phyloP scores from a whole-genome alignment of 1,139 yeast genomes.

The Pichia sp. region DNA sequence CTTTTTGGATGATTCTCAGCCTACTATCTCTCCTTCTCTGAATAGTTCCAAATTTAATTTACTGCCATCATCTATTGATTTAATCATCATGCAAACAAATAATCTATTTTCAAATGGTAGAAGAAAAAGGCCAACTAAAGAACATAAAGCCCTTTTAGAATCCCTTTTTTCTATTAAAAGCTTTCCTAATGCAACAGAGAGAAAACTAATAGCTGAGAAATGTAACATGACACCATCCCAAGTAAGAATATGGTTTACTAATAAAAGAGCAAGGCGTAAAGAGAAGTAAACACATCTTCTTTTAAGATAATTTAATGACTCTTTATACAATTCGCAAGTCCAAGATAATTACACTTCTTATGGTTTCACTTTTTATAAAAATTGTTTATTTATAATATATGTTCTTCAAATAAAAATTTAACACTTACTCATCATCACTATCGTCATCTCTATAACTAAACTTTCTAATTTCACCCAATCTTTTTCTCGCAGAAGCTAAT shows the following conservation, averaged over 20 bases:
- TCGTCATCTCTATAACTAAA: conserved; percentile 62
- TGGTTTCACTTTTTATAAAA: too few relatives aligned
- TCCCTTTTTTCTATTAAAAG: conserved; percentile 10
- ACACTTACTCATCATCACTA: conserved; percentile 38
- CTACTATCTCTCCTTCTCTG: neutral
- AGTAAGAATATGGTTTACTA: conserved; percentile 19
- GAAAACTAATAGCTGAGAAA: conserved; percentile 14
- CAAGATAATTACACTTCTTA: neutral
- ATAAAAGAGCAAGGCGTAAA: conserved; percentile 15
- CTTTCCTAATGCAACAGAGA: conserved; percentile 14
- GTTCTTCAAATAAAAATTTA: too few relatives aligned
- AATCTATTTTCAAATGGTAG: neutral
- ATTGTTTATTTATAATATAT: too few relatives aligned
- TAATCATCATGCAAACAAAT: neutral
- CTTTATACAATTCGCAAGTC: too few relatives aligned
- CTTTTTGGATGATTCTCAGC: neutral
- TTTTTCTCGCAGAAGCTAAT: conserved; percentile 65
- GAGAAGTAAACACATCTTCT: neutral
- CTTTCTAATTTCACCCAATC: conserved; percentile 80
- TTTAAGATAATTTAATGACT: too few relatives aligned
- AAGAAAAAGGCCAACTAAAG: conserved; percentile 4
- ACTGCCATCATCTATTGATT: neutral
- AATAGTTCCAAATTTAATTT: neutral
- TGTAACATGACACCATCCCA: conserved; percentile 14
- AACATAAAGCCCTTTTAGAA: conserved; percentile 7